phyloP scores from a whole-genome alignment of 208 protist genomes.

The Wallacemonas collosoma region DNA sequence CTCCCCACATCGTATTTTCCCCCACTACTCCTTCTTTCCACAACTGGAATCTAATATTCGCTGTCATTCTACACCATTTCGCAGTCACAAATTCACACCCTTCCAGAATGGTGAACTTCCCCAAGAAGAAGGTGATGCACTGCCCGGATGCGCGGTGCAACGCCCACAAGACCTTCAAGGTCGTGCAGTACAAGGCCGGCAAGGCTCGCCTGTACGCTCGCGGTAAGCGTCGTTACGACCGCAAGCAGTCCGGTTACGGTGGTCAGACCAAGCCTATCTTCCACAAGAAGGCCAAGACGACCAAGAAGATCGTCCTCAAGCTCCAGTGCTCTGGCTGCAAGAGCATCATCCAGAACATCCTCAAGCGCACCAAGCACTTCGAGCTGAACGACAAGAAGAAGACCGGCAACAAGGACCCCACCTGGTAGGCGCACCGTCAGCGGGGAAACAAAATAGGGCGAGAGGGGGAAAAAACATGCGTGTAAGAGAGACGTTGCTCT shows the following conservation, averaged over 20 bases:
- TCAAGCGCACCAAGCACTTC: constrained; percentile 99
- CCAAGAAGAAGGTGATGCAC: constrained; percentile 81
- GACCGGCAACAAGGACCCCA: constrained; percentile 87
- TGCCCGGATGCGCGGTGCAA: constrained; percentile 75
- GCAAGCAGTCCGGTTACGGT: constrained; percentile 99
- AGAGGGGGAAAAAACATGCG: background rate
- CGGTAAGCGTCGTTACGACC: constrained; percentile 99
- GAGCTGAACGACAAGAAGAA: constrained; percentile 96
- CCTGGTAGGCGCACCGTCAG: constrained; percentile 62
- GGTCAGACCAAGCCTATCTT: constrained; percentile 99
- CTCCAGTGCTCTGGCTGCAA: constrained; percentile 98
- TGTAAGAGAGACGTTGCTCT: too few relatives aligned
- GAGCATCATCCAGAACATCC: constrained; percentile 91
- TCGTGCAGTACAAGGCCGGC: constrained; percentile 99
- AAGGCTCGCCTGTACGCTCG: constrained; percentile 97
- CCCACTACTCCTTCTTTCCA: too few relatives aligned
- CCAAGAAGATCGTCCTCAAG: constrained; percentile 99
- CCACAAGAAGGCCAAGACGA: constrained; percentile 99
- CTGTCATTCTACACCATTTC: background rate
- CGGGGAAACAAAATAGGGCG: background rate
- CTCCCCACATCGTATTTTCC: too few relatives aligned
- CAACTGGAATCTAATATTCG: background rate
- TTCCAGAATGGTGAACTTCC: constrained; percentile 62
- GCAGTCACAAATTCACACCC: constrained; percentile 45
- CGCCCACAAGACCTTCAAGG: constrained; percentile 96